Conservation (phyloP, 2,329 filamentous ascomycete species). For the Fusarium hostae region DNA sequence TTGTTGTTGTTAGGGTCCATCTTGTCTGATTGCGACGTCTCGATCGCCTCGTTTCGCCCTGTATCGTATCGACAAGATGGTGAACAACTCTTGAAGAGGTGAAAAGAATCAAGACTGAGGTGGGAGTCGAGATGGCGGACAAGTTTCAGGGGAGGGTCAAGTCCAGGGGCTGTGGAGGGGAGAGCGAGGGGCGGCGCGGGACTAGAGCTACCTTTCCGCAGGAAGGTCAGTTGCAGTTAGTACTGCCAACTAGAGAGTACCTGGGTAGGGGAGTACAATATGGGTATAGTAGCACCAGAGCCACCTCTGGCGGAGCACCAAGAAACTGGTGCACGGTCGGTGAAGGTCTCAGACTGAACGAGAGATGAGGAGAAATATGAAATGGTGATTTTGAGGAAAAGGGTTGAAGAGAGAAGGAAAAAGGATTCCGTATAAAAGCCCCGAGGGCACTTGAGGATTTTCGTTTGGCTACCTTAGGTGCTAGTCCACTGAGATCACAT, state of each 20-base stretch:
- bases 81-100: constrained; percentile 10
- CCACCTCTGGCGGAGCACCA: constrained; percentile 33
- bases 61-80: constrained; percentile 34
- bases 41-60: constrained; percentile 33
- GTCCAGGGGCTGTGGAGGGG: constrained; percentile 43
- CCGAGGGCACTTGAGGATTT: not conserved
- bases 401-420: not conserved
- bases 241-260: not conserved
- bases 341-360: constrained; percentile 7
- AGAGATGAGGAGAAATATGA: not conserved
- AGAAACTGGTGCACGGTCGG: constrained; percentile 9
- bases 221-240: constrained; percentile 4
- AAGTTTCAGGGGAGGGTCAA: constrained; percentile 43
- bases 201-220: constrained; percentile 17
- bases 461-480: not conserved
- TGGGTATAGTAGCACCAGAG: constrained; percentile 20
- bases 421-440: not conserved
- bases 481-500: not conserved
- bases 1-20: constrained; percentile 71
- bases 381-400: not conserved
- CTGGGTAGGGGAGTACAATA: constrained; percentile 2
- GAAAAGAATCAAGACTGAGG: constrained; percentile 31
- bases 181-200: constrained; percentile 35
- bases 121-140: constrained; percentile 40
- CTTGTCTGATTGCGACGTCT: constrained; percentile 40